phyloP scores from a whole-genome alignment of 257 asterid genomes.

The Solanum ahanhuiri region DNA sequence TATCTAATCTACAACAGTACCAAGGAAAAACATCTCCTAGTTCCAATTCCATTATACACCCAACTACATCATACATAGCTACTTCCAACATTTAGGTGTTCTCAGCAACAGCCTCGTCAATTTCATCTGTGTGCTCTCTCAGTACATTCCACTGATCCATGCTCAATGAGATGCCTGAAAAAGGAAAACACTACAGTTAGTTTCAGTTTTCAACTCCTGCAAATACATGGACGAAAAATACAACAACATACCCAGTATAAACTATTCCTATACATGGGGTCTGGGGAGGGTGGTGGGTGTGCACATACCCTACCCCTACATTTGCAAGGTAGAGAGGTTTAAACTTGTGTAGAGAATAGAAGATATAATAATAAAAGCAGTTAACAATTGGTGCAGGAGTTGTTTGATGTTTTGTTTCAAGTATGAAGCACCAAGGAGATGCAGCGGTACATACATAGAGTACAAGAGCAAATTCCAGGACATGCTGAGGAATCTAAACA shows the following conservation, averaged over 20 bases:
- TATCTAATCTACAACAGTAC: background rate
- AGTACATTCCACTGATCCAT: constrained; percentile 90
- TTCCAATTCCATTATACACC: background rate
- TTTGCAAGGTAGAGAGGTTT: background rate
- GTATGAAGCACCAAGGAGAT: background rate
- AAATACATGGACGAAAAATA: background rate
- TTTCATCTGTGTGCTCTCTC: constrained; percentile 65
- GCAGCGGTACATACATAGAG: background rate
- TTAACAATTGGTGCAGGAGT: background rate
- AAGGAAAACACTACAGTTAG: background rate
- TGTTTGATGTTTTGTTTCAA: background rate
- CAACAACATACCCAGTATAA: background rate
- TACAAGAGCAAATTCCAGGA: background rate
- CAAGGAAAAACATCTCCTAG: background rate
- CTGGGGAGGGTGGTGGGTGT: background rate
- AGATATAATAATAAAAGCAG: background rate
- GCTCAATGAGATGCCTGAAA: constrained; percentile 57
- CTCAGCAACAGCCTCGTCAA: constrained; percentile 49
- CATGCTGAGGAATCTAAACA: background rate
- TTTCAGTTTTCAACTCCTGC: background rate
- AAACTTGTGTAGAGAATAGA: background rate
- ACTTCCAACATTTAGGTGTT: constrained; percentile 7
- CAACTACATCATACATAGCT: background rate
- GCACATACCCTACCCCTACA: background rate
- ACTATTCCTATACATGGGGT: background rate